Evolutionary conservation across 495 filamentous ascomycete species (phyloP), one percentile per base, ranked within the genome.

Genomic region (Ascodesmis nigricans): DNA sequence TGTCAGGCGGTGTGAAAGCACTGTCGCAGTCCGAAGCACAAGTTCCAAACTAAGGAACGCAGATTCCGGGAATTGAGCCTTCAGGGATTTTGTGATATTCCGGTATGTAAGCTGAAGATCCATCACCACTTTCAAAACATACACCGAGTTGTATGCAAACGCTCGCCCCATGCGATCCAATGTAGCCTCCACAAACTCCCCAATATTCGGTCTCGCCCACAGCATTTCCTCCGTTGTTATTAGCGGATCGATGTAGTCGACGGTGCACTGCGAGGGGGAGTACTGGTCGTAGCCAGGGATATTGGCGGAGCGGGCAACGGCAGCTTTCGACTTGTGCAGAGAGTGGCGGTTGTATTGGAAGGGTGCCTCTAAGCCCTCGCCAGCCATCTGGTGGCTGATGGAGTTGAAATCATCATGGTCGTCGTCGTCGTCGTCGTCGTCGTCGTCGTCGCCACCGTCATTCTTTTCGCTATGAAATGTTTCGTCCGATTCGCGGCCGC

Each of bases 91-190:
- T n/a, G n/a, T n/a, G n/a, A n/a, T n/a, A 15, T 34, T 33, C 16
- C 47, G 30, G 29, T 52, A 52, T 14, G 35, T 34, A 8, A 41
- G 25, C 35, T 52, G 49, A 11, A 52, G 44, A 24, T 52, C 49
- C n/a, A 52, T 38, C 11, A 52, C 39, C 25, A 46, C 44, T 25
- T 52, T 52, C 5, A 52, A 36, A 39, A 52, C 47, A 35, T 44
- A 52, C 7, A 45, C 49, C 2, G 44, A 44, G 36, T 52, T 52
- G 31, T 52, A 52, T 20, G 49, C 49, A 24, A 52, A 52, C 11
- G 44, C 41, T 20, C 40, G 47, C 28, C 47, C 44, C 48, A 52
- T 52, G 21, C 47, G 44, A 21, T 27, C 40, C 31, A 52, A 28
- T 13, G 48, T 41, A 33, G 33, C 38, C 18, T 38, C 28, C 21